A percentile compares a stretch with the other conserved stretches of the same genome.
phyloP scores from a whole-genome alignment of 2,329 filamentous ascomycete species.

The Didymella pomorum region DNA sequence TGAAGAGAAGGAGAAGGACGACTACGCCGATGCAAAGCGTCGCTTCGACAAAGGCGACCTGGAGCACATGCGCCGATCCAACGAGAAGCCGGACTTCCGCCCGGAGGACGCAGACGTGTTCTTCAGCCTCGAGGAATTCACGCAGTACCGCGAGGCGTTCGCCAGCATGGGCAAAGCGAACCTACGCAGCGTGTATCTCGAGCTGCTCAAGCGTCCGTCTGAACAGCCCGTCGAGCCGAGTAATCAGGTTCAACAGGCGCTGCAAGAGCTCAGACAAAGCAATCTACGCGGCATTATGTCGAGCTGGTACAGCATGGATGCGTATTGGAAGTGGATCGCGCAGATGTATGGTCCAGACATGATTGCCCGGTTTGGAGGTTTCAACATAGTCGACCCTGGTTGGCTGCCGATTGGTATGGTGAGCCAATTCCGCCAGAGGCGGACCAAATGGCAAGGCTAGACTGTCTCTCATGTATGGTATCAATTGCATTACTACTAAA shows the following conservation, averaged over 20 bases:
- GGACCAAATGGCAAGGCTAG: constrained; percentile 47
- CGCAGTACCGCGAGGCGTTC: constrained; percentile 32
- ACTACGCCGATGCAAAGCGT: constrained; percentile 46
- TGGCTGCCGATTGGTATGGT: constrained; percentile 50
- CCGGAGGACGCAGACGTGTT: constrained; percentile 32
- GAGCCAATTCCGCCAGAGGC: constrained; percentile 43
- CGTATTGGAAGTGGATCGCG: constrained; percentile 50
- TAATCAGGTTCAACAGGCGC: constrained; percentile 31
- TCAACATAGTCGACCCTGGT: constrained; percentile 46
- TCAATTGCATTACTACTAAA: too few species aligned
- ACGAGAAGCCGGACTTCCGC: constrained; percentile 21
- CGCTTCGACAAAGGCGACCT: constrained; percentile 41
- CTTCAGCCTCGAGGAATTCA: constrained; percentile 41
- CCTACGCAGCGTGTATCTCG: constrained; percentile 26
- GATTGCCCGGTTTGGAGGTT: constrained; percentile 43
- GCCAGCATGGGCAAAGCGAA: constrained; percentile 17
- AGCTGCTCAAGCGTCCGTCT: constrained; percentile 32
- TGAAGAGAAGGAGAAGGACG: constrained; percentile 42
- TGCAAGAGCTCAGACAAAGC: constrained; percentile 29
- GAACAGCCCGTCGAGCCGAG: constrained; percentile 34
- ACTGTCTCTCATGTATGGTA: too few species aligned
- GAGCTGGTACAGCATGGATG: constrained; percentile 40
- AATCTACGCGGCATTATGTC: constrained; percentile 36
- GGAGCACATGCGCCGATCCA: constrained; percentile 5
- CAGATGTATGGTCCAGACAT: constrained; percentile 50